Percentiles rank a stretch among this genome's conserved stretches.
Conservation (phyloP, 1,284 basidiomycete genomes). For the Tetrapyrgos nigripes region DNA sequence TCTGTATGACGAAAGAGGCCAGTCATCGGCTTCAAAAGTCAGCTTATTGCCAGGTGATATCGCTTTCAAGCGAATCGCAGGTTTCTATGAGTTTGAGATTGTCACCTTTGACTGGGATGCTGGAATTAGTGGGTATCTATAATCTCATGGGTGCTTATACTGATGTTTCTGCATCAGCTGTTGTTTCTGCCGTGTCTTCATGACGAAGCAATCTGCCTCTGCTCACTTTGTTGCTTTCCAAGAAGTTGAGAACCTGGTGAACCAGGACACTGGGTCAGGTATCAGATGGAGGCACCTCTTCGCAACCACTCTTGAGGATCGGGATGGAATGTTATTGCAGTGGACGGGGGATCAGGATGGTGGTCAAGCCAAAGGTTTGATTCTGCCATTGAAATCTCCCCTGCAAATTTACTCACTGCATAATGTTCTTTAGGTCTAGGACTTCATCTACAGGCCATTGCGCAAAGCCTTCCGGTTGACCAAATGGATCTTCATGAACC, state of each 20-base stretch:
- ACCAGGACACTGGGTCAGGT: constrained; percentile 26
- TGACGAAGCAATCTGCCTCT: constrained; percentile 22
- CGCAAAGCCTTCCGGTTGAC: constrained; percentile 10
- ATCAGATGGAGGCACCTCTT: constrained; percentile 32
- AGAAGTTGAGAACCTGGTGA: constrained; percentile 28
- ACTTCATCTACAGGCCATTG: constrained; percentile 24
- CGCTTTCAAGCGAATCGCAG: constrained; percentile 20
- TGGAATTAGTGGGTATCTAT: constrained; percentile 18
- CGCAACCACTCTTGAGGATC: constrained; percentile 14
- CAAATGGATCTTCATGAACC: constrained; percentile 18
- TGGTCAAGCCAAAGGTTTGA: constrained; percentile 36
- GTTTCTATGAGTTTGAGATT: constrained; percentile 25
- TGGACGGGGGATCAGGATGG: constrained; percentile 31
- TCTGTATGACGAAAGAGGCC: constrained; percentile 19
- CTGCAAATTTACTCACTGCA: not conserved
- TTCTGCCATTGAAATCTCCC: not conserved
- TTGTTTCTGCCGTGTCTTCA: constrained; percentile 18
- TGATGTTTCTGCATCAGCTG: too few species aligned
- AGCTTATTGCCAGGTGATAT: constrained; percentile 27
- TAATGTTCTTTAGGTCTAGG: constrained; percentile 26
- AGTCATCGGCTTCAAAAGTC: constrained; percentile 17
- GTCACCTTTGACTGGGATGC: constrained; percentile 12
- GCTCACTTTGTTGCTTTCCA: constrained; percentile 29
- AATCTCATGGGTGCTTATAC: too few species aligned
- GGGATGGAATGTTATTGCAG: constrained; percentile 23